Base-by-base conservation (phyloP, 352 stramenopile species). In the Pythium folliculosum region DNA sequence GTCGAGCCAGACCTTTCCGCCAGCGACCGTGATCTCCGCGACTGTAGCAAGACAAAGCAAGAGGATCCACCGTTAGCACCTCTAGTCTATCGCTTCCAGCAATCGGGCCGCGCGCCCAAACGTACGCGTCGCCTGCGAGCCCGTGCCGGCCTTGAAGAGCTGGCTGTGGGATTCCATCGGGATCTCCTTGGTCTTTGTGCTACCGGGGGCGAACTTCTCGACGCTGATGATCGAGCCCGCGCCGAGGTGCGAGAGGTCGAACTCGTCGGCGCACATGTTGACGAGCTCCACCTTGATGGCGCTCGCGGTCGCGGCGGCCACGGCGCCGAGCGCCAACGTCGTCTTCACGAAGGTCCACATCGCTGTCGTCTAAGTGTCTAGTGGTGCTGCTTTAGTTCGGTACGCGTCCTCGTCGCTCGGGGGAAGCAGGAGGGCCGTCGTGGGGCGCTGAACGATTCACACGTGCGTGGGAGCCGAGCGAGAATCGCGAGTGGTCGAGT, bases 141-240 rank as follows among this genome's bases (percentile, higher is more conserved):
- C 50, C n/a, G 23, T 60, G 60, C 60, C 60, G 38, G 67, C 67
- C 56, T 73, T 73, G 56, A 73, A 73, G 13, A 73, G 25, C 21
- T 70, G 57, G 50, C 56, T 68, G 7, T 30, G n/a, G 0, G 56
- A 58, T 14, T 32, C 51, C 22, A 50, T 47, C 0, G 37, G n/a
- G 25, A 75, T 1, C 14, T 70, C 56, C 61, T 70, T 70, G 49
- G 56, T 68, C 62, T 68, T 55, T 14, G 62, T 48, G 37, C n/a
- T 38, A 30, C 68, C 68, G 0, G 61, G 48, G 0, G n/a, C 37
- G 44, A 75, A 49, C 12, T 63, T 64, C 17, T 75, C 57, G 9
- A 65, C 62, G 52, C 56, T 67, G 25, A 56, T 40, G 23, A 65
- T 56, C 13, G 7, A 13, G 10, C 54, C 56, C 13, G 47, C 14